Percentiles rank a stretch among this genome's conserved stretches.
Evolutionary conservation across 179 eudicot species (phyloP).

Genomic region (Heliamphora pulchella): DNA sequence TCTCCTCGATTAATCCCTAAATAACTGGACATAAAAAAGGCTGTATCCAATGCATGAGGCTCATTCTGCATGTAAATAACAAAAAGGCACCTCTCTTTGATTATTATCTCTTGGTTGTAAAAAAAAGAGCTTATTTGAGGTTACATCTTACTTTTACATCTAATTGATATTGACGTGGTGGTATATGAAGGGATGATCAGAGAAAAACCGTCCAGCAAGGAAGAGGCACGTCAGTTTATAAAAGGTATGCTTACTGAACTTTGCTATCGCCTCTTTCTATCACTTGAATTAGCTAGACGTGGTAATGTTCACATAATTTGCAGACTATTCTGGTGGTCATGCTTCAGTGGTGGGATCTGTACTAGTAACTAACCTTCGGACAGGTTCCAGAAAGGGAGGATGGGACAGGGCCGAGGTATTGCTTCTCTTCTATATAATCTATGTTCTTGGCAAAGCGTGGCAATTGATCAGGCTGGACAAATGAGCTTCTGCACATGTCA

Average conservation of each 20-base stretch:
- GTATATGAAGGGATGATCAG: slow-evolving; percentile 76
- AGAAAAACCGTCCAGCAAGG: slow-evolving; percentile 80
- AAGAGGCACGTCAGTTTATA: slow-evolving; percentile 74
- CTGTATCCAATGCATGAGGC: no score
- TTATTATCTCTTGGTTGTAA: slow-evolving; percentile 13
- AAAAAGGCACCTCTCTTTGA: neutral
- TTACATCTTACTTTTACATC: slow-evolving; percentile 31
- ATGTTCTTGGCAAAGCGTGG: neutral
- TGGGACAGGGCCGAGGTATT: slow-evolving; percentile 89
- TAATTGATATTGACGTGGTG: slow-evolving; percentile 64
- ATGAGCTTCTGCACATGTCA: neutral
- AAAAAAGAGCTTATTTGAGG: slow-evolving; percentile 11
- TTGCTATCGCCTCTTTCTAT: neutral
- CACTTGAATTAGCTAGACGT: neutral
- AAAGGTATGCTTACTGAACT: slow-evolving; percentile 42
- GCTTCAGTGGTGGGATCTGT: slow-evolving; percentile 84
- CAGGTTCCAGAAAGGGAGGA: slow-evolving; percentile 70
- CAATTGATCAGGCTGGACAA: neutral
- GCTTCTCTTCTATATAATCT: slow-evolving; percentile 1
- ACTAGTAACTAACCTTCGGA: slow-evolving; percentile 64
- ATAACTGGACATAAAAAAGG: no score
- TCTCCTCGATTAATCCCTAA: neutral
- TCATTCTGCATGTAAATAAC: neutral
- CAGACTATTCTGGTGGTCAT: slow-evolving; percentile 82
- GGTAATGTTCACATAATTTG: slow-evolving; percentile 9